These are phyloP conservation scores for Blepharisma japonicum DNA, from an alignment of 73 alveolate species.

Conservation along the genomic window DNA sequence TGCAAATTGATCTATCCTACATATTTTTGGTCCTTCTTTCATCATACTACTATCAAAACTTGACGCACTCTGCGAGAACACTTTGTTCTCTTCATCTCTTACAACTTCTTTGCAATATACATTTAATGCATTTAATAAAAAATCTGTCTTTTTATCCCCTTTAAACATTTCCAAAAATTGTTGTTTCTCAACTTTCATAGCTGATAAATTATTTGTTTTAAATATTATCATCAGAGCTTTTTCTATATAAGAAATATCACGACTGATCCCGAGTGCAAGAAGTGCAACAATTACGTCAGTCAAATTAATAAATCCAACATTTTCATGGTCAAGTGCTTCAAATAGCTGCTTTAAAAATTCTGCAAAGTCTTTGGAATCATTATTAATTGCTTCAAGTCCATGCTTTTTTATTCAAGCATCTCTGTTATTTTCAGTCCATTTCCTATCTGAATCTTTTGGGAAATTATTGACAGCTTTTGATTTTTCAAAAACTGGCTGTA, in stretches of 20 bases:
- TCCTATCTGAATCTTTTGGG: not conserved
- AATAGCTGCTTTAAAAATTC: not conserved
- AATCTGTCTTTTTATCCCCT: not conserved
- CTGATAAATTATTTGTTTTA: not conserved
- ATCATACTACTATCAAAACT: not conserved
- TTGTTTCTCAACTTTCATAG: not conserved
- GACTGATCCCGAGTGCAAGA: not conserved
- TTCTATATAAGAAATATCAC: not conserved
- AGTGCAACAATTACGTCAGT: constrained; percentile 6
- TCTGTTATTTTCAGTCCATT: not conserved
- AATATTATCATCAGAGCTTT: constrained; percentile 6
- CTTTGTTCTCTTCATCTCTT: constrained; percentile 16
- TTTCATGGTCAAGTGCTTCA: not conserved
- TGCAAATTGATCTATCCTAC: not conserved
- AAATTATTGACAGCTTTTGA: not conserved
- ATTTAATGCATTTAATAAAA: not conserved
- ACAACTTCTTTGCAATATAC: not conserved
- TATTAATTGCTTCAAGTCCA: constrained; percentile 9
- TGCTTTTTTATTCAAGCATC: constrained; percentile 14
- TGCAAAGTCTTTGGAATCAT: not conserved
- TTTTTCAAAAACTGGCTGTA: not conserved
- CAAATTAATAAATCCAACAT: not conserved
- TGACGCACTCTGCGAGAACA: not conserved
- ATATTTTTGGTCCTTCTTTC: too few relatives aligned
- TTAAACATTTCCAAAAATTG: not conserved